These are phyloP conservation scores for Colletotrichum lini DNA, from an alignment of 2,329 filamentous ascomycete species.

Conservation along the genomic window DNA sequence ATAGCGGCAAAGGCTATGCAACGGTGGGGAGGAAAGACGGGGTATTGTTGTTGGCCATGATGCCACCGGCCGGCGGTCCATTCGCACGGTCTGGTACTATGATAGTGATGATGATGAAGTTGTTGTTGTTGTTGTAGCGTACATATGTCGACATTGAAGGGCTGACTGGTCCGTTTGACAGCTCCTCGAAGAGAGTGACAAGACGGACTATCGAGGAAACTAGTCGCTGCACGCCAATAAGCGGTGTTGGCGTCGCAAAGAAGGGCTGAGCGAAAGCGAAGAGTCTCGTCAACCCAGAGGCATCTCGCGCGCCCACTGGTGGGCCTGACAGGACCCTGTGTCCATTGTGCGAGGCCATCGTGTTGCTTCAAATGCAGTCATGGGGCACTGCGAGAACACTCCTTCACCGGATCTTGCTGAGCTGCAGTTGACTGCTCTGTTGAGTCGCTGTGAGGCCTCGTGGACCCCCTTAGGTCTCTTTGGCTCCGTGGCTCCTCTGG, in stretches of 20 bases:
- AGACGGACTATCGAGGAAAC: slow-evolving; percentile 23
- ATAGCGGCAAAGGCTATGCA: slow-evolving; percentile 35
- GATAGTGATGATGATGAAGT: too few relatives aligned
- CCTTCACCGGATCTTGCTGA: neutral
- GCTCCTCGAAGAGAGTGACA: slow-evolving; percentile 19
- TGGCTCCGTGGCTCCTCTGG: neutral
- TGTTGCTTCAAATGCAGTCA: slow-evolving; percentile 11
- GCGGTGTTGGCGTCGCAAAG: neutral
- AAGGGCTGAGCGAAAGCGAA: slow-evolving; percentile 22
- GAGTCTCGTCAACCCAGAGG: neutral
- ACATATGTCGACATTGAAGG: neutral
- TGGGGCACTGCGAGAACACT: slow-evolving; percentile 15
- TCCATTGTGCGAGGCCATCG: slow-evolving; percentile 18
- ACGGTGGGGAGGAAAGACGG: slow-evolving; percentile 26
- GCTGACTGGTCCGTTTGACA: slow-evolving; percentile 2
- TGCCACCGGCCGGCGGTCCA: neutral
- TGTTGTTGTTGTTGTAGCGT: neutral
- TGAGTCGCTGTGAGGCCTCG: neutral
- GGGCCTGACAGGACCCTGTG: neutral
- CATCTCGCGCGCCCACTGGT: slow-evolving; percentile 9
- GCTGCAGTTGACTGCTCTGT: slow-evolving; percentile 4
- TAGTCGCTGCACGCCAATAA: slow-evolving; percentile 14
- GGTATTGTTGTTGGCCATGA: neutral
- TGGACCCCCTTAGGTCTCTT: neutral
- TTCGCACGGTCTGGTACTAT: neutral